A percentile compares a stretch with the other conserved stretches of the same genome.
phyloP scores from a whole-genome alignment of 2,329 filamentous ascomycete genomes.

The Cladosporium sp. region DNA sequence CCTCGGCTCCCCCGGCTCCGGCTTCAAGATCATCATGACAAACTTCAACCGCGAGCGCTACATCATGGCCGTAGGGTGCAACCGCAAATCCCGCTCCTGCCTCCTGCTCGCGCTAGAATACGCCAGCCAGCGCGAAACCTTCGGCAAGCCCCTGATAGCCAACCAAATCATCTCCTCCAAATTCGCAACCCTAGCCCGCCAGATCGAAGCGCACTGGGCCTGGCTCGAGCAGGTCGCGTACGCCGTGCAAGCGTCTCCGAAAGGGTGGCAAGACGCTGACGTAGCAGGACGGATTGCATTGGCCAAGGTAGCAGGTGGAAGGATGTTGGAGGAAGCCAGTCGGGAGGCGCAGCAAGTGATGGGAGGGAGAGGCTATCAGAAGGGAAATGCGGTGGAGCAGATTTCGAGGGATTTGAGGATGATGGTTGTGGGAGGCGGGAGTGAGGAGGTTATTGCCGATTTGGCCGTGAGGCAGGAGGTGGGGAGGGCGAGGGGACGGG shows the following conservation, averaged over 20 bases:
- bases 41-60: constrained; percentile 59
- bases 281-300: constrained; percentile 51
- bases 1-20: constrained; percentile 51
- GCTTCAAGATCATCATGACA: constrained; percentile 56
- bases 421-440: constrained; percentile 35
- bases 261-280: constrained; percentile 32
- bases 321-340: constrained; percentile 50
- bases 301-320: constrained; percentile 50
- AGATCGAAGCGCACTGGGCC: constrained; percentile 31
- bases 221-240: constrained; percentile 31
- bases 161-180: constrained; percentile 33
- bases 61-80: constrained; percentile 53
- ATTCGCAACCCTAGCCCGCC: constrained; percentile 28
- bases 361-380: constrained; percentile 51
- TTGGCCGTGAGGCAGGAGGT: constrained; percentile 32
- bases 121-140: constrained; percentile 31
- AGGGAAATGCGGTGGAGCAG: constrained; percentile 49
- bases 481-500: constrained; percentile 34
- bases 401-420: constrained; percentile 52
- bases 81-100: constrained; percentile 48
- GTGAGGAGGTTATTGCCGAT: constrained; percentile 33
- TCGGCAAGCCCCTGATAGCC: constrained; percentile 31
- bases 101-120: constrained; percentile 27
- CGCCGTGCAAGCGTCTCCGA: constrained; percentile 25
- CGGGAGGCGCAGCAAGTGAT: constrained; percentile 55